Evolutionary conservation across 1,139 yeast genomes (phyloP).

Genomic region (Suhomyces kunorum): DNA sequence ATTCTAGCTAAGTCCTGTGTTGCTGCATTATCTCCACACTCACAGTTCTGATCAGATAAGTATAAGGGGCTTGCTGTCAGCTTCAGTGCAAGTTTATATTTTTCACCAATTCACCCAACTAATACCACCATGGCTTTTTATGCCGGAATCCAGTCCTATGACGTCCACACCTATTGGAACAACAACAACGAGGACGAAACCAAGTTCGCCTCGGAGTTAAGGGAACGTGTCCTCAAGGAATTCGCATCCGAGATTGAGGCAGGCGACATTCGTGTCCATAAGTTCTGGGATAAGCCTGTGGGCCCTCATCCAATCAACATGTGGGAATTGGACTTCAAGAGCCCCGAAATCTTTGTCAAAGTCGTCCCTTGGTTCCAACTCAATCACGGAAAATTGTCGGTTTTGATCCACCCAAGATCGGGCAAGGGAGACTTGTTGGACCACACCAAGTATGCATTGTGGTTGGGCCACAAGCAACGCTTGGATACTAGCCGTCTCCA

Average conservation of each 20-base stretch:
- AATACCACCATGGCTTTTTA: constrained; percentile 24
- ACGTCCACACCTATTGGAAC: constrained; percentile 58
- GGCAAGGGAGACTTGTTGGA: constrained; percentile 44
- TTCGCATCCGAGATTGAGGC: constrained; percentile 47
- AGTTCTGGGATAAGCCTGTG: constrained; percentile 51
- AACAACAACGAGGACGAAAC: constrained; percentile 37
- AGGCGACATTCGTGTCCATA: constrained; percentile 46
- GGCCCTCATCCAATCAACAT: constrained; percentile 59
- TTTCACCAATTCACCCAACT: background rate
- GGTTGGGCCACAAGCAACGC: constrained; percentile 49
- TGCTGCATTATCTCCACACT: background rate
- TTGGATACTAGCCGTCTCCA: constrained; percentile 15
- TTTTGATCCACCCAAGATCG: constrained; percentile 55
- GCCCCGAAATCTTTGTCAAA: constrained; percentile 29
- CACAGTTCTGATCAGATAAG: background rate
- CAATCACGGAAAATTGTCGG: constrained; percentile 53
- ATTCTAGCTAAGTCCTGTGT: background rate
- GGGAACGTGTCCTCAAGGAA: constrained; percentile 43
- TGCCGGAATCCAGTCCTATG: constrained; percentile 44
- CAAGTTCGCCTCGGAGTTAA: constrained; percentile 38
- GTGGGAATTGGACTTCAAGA: constrained; percentile 45
- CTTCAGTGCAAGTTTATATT: too few species aligned
- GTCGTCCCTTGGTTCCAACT: constrained; percentile 43
- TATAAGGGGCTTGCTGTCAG: too few species aligned
- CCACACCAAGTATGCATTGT: constrained; percentile 54